Evolutionary conservation across 768 basidiomycete genomes (phyloP).

Genomic region (Tylopilus sp.): DNA sequence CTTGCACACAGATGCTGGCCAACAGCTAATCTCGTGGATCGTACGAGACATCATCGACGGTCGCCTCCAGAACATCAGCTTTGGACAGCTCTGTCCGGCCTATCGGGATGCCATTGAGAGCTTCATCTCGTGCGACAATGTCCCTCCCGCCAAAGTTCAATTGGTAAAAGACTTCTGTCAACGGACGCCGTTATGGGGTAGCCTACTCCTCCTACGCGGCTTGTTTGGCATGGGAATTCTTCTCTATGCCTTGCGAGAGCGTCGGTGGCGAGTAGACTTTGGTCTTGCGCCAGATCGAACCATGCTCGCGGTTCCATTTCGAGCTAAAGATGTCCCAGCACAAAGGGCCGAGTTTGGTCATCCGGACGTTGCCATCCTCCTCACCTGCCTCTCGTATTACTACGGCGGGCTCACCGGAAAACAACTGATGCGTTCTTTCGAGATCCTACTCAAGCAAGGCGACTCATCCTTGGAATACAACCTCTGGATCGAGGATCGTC

Average conservation of each 20-base stretch:
- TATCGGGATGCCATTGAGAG: constrained; percentile 7
- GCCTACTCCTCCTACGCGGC: constrained; percentile 33
- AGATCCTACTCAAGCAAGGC: constrained; percentile 37
- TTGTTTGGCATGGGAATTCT: constrained; percentile 41
- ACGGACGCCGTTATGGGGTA: constrained; percentile 11
- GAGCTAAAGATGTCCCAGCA: constrained; percentile 49
- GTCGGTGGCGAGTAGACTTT: constrained; percentile 51
- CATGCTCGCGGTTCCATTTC: constrained; percentile 49
- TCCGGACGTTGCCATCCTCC: constrained; percentile 42
- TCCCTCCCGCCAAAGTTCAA: background rate
- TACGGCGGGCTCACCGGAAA: constrained; percentile 40
- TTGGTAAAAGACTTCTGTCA: constrained; percentile 5
- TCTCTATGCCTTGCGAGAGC: constrained; percentile 33
- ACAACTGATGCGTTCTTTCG: constrained; percentile 38
- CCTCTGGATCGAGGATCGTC: constrained; percentile 31
- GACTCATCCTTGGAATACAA: constrained; percentile 42
- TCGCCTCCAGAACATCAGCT: constrained; percentile 14
- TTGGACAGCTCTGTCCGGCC: constrained; percentile 3
- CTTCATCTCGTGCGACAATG: constrained; percentile 23
- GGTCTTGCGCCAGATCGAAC: constrained; percentile 42
- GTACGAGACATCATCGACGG: constrained; percentile 13
- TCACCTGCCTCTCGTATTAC: constrained; percentile 28
- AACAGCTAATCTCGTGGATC: constrained; percentile 11
- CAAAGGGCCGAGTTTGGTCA: constrained; percentile 49
- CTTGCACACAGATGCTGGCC: constrained; percentile 11